Percentiles rank a stretch among this genome's conserved stretches.
Evolutionary conservation across 495 filamentous ascomycete species (phyloP).

Genomic region (Staphylotrichum longicolle): DNA sequence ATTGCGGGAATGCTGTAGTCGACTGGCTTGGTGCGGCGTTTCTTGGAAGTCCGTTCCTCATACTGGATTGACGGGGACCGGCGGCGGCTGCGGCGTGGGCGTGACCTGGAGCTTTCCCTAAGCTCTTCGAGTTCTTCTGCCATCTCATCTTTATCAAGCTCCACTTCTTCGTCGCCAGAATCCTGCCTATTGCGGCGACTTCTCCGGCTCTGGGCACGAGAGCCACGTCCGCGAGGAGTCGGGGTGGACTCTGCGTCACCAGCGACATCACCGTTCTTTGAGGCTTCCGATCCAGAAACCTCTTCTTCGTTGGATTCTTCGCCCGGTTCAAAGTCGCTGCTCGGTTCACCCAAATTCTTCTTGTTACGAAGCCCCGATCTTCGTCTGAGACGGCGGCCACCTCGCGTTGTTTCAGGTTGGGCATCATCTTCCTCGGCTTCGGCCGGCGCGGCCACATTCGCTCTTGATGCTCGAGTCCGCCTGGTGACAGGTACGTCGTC

Average conservation of each 20-base stretch:
- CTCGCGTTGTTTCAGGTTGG: slow-evolving; percentile 27
- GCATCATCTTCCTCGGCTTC: slow-evolving; percentile 36
- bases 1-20: slow-evolving; percentile 66
- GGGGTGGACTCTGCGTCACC: slow-evolving; percentile 45
- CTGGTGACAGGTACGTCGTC: slow-evolving; percentile 61
- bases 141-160: slow-evolving; percentile 69
- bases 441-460: slow-evolving; percentile 22
- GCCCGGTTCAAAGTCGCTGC: slow-evolving; percentile 84
- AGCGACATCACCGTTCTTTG: slow-evolving; percentile 29
- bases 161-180: slow-evolving; percentile 60
- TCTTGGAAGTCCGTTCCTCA: slow-evolving; percentile 40
- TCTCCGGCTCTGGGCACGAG: slow-evolving; percentile 39
- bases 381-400: slow-evolving; percentile 47
- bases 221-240: slow-evolving; percentile 38
- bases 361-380: slow-evolving; percentile 49
- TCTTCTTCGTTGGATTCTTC: slow-evolving; percentile 59
- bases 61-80: slow-evolving; percentile 59
- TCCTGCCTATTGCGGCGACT: slow-evolving; percentile 32
- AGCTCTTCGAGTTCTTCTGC: slow-evolving; percentile 74
- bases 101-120: slow-evolving; percentile 43
- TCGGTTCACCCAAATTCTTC: slow-evolving; percentile 60
- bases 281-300: slow-evolving; percentile 43
- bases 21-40: slow-evolving; percentile 43
- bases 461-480: slow-evolving; percentile 50
- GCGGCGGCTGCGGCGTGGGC: slow-evolving; percentile 52